These are phyloP conservation scores for Panicum hallii DNA, from an alignment of 202 grass and related monocot genomes.

Conservation along the genomic window DNA sequence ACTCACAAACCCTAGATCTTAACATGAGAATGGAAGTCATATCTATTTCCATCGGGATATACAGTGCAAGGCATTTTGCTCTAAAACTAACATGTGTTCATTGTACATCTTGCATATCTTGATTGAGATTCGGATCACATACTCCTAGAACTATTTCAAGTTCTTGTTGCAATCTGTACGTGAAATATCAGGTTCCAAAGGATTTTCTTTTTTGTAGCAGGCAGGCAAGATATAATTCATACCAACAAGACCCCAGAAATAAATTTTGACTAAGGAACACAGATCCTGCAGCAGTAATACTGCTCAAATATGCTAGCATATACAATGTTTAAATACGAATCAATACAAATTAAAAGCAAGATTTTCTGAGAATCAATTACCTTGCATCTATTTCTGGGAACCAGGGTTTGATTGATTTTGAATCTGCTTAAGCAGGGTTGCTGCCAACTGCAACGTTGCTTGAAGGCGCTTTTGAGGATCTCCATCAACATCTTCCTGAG, in stretches of 20 bases:
- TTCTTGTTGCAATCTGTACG: background rate
- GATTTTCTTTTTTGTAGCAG: constrained; percentile 4
- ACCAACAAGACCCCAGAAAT: constrained; percentile 4
- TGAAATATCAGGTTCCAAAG: background rate
- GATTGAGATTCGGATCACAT: background rate
- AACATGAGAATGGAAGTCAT: constrained; percentile 21
- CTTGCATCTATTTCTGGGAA: constrained; percentile 56
- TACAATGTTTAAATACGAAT: constrained; percentile 9
- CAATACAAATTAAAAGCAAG: constrained; percentile 25
- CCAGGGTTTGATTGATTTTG: constrained; percentile 81
- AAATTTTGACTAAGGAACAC: background rate
- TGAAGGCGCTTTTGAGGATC: constrained; percentile 89
- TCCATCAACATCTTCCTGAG: constrained; percentile 54
- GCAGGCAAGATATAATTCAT: constrained; percentile 12
- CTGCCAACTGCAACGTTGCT: constrained; percentile 91
- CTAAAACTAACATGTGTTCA: constrained; percentile 8
- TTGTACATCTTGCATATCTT: background rate
- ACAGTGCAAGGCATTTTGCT: background rate
- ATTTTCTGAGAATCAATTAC: constrained; percentile 53
- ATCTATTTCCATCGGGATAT: constrained; percentile 6
- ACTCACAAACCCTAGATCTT: background rate
- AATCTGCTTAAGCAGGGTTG: constrained; percentile 87
- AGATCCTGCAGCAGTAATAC: constrained; percentile 23
- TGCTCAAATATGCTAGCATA: constrained; percentile 24
- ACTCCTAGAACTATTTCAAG: constrained; percentile 30